phyloP scores from a whole-genome alignment of 441 rosid species.

The Adansonia rubrostipa region DNA sequence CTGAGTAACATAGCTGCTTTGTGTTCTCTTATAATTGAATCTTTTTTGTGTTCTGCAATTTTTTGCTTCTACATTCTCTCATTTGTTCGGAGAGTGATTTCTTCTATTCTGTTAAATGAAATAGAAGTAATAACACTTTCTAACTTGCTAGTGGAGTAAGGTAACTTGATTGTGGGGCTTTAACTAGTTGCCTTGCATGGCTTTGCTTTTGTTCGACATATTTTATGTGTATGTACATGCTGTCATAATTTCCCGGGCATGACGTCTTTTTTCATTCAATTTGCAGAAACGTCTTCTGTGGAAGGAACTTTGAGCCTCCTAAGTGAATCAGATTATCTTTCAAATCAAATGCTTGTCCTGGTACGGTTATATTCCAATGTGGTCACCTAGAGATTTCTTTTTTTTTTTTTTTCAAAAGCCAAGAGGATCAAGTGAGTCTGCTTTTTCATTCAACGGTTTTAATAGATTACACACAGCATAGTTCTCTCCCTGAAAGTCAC shows the following conservation, averaged over 20 bases:
- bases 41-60: neutral
- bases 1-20: too few species aligned
- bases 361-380: neutral
- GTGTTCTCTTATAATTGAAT: neutral
- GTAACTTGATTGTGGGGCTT: neutral
- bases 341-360: neutral
- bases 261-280: neutral
- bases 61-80: neutral
- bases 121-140: constrained; percentile 6
- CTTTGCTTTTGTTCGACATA: too few species aligned
- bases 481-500: constrained; percentile 16
- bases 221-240: too few species aligned
- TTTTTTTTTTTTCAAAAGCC: neutral
- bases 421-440: constrained; percentile 15
- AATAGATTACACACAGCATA: neutral
- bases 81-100: neutral
- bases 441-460: constrained; percentile 23
- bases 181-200: neutral
- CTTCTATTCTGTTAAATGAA: neutral
- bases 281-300: constrained; percentile 74
- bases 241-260: too few species aligned
- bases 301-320: constrained; percentile 61
- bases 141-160: neutral
- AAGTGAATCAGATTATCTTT: constrained; percentile 31
- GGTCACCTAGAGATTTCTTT: constrained; percentile 4